Base-by-base conservation (phyloP, 2,329 filamentous ascomycete genomes). In the Fusarium penzigii region DNA sequence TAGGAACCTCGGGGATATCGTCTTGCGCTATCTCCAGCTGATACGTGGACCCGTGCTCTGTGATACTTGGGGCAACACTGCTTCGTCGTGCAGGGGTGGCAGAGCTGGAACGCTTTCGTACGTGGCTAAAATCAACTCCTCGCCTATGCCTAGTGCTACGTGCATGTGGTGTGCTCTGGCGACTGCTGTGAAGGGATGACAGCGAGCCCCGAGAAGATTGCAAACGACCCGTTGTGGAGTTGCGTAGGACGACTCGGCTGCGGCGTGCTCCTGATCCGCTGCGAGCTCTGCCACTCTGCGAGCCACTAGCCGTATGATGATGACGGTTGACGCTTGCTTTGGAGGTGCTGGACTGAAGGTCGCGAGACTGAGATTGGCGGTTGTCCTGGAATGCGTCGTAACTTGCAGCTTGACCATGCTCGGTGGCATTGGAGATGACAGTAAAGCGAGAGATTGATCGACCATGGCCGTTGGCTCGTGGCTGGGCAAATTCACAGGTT, bases 301-400 rank as follows among this genome's bases (percentile, higher is more conserved):
- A 65, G 17, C 54, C 55, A 43, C 54, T 61, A 29, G 58, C 58
- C 51, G 49, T 62, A 52, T 77, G 55, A 54, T 66, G 67, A 49
- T 78, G 75, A 20, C 85, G 82, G 63, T 91, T 87, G 44, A 94
- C 78, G 0, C 84, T 84, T 46, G 92, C 82, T 61, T 84, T 88
- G 29, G 86, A 80, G 62, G 85, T 85, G 53, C 85, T 81, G 8
- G 76, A 78, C 46, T 84, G 78, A 1, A 76, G 72, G 20, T 75
- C 68, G 36, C 62, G 65, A 8, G 68, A 65, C 36, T 75, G 70
- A 38, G 70, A 69, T 44, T 76, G 68, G 7, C 81, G 79, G 3
- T 88, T 91, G 5, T 88, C 84, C 64, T 89, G 84, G 69, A 89
- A 96, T 0, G 92, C 91, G 68, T 96, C 92, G 63, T 96, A 96